Conservation (phyloP, 2,329 filamentous ascomycete genomes). For the Cadophora sp. region DNA sequence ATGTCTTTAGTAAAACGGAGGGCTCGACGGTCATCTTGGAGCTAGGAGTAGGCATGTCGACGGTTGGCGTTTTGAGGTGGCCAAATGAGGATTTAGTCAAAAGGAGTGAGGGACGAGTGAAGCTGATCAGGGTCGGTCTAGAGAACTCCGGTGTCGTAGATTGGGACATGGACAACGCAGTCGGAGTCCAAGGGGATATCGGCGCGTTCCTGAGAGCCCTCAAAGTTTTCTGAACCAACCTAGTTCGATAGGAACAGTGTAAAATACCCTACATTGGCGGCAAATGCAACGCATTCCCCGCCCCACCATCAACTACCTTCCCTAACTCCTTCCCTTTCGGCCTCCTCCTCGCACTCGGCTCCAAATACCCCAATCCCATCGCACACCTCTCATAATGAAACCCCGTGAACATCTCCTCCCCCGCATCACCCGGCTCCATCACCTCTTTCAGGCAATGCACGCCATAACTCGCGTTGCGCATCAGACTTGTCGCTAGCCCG, state of each 20-base stretch:
- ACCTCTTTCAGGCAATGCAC: slow-evolving; percentile 2
- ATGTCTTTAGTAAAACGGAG: background rate
- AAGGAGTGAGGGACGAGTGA: background rate
- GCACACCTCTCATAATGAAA: slow-evolving; percentile 12
- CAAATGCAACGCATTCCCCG: background rate
- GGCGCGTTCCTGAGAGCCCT: background rate
- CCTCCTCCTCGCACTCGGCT: slow-evolving; percentile 6
- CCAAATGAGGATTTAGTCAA: slow-evolving; percentile 10
- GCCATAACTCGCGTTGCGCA: background rate
- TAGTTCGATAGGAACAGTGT: background rate
- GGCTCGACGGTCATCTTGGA: slow-evolving; percentile 7
- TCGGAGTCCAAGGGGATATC: slow-evolving; percentile 1
- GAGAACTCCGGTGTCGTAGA: slow-evolving; percentile 3
- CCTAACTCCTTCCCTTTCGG: slow-evolving; percentile 4
- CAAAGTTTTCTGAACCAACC: background rate
- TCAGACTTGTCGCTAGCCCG: background rate
- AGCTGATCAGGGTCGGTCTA: slow-evolving; percentile 9
- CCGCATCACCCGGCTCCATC: background rate
- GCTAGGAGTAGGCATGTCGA: slow-evolving; percentile 7
- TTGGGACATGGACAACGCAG: slow-evolving; percentile 11
- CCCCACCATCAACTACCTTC: background rate
- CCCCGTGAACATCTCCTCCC: background rate
- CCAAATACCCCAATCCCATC: background rate
- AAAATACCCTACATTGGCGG: background rate
- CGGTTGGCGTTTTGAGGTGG: slow-evolving; percentile 12